Evolutionary conservation across 306 rosid species (phyloP), one percentile per base, ranked within the genome.

Genomic region (Senna siamea): DNA sequence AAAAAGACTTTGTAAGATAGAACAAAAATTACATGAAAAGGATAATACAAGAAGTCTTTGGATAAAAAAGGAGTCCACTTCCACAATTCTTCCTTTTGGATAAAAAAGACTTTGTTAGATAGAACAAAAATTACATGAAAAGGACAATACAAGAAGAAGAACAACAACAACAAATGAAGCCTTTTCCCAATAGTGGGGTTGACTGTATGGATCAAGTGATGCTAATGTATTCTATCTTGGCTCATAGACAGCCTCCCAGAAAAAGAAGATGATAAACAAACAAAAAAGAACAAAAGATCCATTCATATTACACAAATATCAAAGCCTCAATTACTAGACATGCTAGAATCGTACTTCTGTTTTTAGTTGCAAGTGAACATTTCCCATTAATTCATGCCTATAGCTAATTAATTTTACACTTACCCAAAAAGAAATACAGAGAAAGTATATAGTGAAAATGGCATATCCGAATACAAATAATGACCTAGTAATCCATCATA

Each of bases 401-500:
- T n/a, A 17, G 68, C 50, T 18, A 37, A 62, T 54, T 58, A 72
- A 59, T 58, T 41, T 70, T 46, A 37, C 37, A 52, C 66, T 23
- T 71, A n/a, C 37, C 52, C 58, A 18, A 15, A 75, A 40, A 4
- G 17, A 4, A 66, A 72, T 52, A 17, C 3, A n/a, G 41, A 22
- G 59, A 66, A 57, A 71, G 66, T 22, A 65, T 56, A 65, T 56
- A 35, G 51, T 32, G 28, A 76, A n/a, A 28, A 54, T 57, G 44
- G 37, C 11, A 40, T 23, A 63, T 9, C 38, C 28, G 23, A 28
- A 52, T 37, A 55, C 22, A 75, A 57, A 46, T 53, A 37, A 64
- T 26, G 22, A 62, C 51, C 67, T 11, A 74, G 26, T 68, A 59
- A 63, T 80, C 67, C 73, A 44, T 76, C 60, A 64, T 41, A 9